Percentiles rank a stretch among this genome's conserved stretches.
Conservation (phyloP, 2,329 filamentous ascomycete species). For the Trichoderma koningii region DNA sequence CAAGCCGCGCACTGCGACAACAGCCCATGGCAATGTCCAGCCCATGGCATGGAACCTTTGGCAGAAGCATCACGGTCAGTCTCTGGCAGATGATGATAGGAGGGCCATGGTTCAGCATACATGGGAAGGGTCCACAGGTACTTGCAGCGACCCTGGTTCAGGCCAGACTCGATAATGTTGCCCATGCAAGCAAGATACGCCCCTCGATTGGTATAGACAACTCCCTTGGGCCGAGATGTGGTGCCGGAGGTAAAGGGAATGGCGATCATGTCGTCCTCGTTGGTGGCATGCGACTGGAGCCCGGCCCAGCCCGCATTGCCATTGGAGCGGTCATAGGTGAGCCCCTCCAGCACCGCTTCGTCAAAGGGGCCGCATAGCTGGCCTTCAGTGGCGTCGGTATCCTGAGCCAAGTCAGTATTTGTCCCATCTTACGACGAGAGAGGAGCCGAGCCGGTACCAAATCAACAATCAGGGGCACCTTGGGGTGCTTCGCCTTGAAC, state of each 20-base stretch:
- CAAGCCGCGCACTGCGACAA: slow-evolving; percentile 91
- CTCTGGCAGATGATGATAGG: too few relatives aligned
- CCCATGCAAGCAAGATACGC: slow-evolving; percentile 81
- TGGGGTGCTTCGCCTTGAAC: slow-evolving; percentile 62
- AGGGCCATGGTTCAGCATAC: slow-evolving; percentile 46
- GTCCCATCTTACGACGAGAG: too few relatives aligned
- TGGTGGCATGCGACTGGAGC: slow-evolving; percentile 66
- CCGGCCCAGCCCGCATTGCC: slow-evolving; percentile 75
- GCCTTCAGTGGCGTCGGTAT: slow-evolving; percentile 76
- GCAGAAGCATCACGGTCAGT: background rate
- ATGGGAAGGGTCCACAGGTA: slow-evolving; percentile 93
- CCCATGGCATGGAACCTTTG: slow-evolving; percentile 64
- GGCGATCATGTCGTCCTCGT: slow-evolving; percentile 81
- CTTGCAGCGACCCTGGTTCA: slow-evolving; percentile 74
- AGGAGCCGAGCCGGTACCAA: slow-evolving; percentile 41
- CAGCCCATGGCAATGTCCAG: slow-evolving; percentile 92
- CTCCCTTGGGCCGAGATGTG: slow-evolving; percentile 87
- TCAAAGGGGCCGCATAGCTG: slow-evolving; percentile 79
- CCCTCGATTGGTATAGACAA: slow-evolving; percentile 86
- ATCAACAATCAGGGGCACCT: slow-evolving; percentile 75
- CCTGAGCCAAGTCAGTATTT: slow-evolving; percentile 46
- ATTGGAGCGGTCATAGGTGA: slow-evolving; percentile 67
- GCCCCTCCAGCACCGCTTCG: slow-evolving; percentile 76
- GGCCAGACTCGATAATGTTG: slow-evolving; percentile 84
- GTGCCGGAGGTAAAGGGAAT: slow-evolving; percentile 95